A percentile compares a stretch with the other conserved stretches of the same genome.
Conservation (phyloP, 257 asterid genomes). For the Penstemon eatonii region DNA sequence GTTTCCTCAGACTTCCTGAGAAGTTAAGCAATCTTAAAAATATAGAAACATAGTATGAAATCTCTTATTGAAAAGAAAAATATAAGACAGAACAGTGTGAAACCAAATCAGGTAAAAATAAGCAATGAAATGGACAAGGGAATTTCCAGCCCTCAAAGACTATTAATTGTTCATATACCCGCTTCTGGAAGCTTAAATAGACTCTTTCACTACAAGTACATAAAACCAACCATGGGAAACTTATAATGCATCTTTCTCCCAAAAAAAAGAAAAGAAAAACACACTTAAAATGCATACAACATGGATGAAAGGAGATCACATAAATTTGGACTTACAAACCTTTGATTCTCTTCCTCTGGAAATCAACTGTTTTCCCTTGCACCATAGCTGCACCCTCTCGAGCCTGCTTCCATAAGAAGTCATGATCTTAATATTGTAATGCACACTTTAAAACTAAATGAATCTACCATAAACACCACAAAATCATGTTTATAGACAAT, state of each 20-base stretch:
- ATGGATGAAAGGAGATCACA: slow-evolving; percentile 1
- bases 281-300: neutral
- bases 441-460: slow-evolving; percentile 21
- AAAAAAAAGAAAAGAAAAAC: too few species aligned
- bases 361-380: slow-evolving; percentile 93
- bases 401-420: slow-evolving; percentile 50
- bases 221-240: slow-evolving; percentile 2
- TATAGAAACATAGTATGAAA: slow-evolving; percentile 7
- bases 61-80: neutral
- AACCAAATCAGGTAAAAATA: neutral
- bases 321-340: slow-evolving; percentile 42
- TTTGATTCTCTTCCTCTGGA: slow-evolving; percentile 93
- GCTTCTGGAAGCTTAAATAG: slow-evolving; percentile 13
- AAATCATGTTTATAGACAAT: slow-evolving; percentile 1
- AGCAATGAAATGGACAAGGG: neutral
- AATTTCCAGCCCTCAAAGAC: neutral
- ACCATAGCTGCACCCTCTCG: slow-evolving; percentile 86
- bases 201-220: slow-evolving; percentile 3
- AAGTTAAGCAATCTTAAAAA: slow-evolving; percentile 20
- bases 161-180: neutral
- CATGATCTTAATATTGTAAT: slow-evolving; percentile 11
- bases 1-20: slow-evolving; percentile 95
- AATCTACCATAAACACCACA: slow-evolving; percentile 4
- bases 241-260: neutral
- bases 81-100: slow-evolving; percentile 12